phyloP scores from a whole-genome alignment of 768 basidiomycete genomes.

The Mycena belliarum region DNA sequence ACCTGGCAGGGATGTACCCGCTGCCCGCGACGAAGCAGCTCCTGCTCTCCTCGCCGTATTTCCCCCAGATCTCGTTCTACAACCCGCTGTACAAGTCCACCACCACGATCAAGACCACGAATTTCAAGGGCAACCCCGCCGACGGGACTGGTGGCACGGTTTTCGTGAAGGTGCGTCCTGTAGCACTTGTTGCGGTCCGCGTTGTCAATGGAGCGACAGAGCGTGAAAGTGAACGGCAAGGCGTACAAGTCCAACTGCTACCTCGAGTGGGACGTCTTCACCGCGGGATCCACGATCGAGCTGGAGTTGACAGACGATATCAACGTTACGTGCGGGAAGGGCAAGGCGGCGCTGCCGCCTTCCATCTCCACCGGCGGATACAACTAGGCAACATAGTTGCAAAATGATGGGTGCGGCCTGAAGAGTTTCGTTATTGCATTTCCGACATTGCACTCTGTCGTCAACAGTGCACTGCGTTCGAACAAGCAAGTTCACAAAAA shows the following conservation, averaged over 20 bases:
- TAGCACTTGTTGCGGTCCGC: not conserved
- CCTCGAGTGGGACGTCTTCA: constrained; percentile 67
- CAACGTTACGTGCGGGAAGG: constrained; percentile 51
- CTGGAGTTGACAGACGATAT: constrained; percentile 57
- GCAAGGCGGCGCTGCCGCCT: constrained; percentile 50
- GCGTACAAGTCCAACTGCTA: constrained; percentile 65
- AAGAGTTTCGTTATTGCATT: no score
- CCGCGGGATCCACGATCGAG: constrained; percentile 51
- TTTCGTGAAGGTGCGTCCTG: constrained; percentile 49
- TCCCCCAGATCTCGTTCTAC: constrained; percentile 59
- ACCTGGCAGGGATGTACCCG: constrained; percentile 62
- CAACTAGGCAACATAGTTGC: constrained; percentile 24
- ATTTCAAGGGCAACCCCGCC: constrained; percentile 53
- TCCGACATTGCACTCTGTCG: no score
- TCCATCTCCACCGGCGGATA: constrained; percentile 69
- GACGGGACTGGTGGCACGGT: constrained; percentile 55
- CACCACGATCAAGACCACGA: constrained; percentile 51
- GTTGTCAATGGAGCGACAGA: constrained; percentile 34
- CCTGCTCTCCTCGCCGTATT: constrained; percentile 63
- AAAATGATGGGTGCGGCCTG: no score
- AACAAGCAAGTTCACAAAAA: no score
- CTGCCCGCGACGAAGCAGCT: constrained; percentile 61
- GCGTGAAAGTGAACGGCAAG: constrained; percentile 56
- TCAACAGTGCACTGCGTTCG: no score
- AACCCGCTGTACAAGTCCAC: constrained; percentile 60